These are phyloP conservation scores for Colletotrichum somersetense DNA, from an alignment of 2,329 filamentous ascomycete species.

Conservation along the genomic window DNA sequence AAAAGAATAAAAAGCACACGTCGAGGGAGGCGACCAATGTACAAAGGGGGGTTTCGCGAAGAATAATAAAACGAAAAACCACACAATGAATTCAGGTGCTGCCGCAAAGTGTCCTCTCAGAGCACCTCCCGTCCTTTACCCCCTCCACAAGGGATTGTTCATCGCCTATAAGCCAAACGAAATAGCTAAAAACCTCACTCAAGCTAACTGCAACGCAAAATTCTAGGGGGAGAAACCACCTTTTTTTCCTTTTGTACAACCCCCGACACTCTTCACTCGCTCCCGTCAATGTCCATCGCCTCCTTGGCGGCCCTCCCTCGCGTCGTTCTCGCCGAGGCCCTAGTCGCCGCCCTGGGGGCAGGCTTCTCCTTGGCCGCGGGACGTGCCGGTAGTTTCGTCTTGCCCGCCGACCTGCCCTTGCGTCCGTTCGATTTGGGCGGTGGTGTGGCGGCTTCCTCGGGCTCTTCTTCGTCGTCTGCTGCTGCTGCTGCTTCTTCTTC, in stretches of 20 bases:
- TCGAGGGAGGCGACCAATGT: background rate
- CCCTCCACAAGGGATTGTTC: conserved; percentile 1
- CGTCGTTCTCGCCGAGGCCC: conserved; percentile 34
- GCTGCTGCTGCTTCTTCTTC: conserved; percentile 14
- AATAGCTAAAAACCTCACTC: conserved; percentile 17
- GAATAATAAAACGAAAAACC: background rate
- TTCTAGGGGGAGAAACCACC: background rate
- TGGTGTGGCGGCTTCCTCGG: conserved; percentile 31
- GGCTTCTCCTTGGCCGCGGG: conserved; percentile 41
- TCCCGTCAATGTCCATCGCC: conserved; percentile 52
- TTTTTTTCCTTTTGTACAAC: conserved; percentile 12
- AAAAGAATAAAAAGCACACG: background rate
- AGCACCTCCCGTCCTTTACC: conserved; percentile 13
- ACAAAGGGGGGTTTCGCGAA: background rate
- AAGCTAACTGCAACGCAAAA: conserved; percentile 8
- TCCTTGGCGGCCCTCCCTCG: conserved; percentile 47
- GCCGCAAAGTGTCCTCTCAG: conserved; percentile 1
- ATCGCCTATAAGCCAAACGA: conserved; percentile 22
- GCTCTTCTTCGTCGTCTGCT: conserved; percentile 41
- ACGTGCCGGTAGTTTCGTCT: conserved; percentile 39
- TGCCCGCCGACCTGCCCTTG: conserved; percentile 29
- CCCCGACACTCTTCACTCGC: conserved; percentile 41
- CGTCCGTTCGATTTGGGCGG: conserved; percentile 41
- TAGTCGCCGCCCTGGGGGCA: conserved; percentile 28
- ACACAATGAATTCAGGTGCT: conserved; percentile 1